Percentiles rank a stretch among this genome's conserved stretches.
Conservation (phyloP, 495 filamentous ascomycete genomes). For the Bacidia gigantensis region DNA sequence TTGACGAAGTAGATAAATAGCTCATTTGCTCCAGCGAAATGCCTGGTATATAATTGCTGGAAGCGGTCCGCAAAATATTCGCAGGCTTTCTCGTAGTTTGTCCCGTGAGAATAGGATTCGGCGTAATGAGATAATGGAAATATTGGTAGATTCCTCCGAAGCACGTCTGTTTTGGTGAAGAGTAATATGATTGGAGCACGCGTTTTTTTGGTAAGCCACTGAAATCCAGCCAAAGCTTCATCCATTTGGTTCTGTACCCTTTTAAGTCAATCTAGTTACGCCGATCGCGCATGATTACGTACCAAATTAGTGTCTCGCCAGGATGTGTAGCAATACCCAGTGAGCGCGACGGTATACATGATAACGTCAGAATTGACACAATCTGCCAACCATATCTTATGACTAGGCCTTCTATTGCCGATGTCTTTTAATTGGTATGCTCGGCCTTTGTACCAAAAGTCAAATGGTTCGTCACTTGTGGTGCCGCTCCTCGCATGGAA, state of each 20-base stretch:
- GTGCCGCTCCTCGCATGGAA: background rate
- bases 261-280: background rate
- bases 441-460: background rate
- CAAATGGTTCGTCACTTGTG: background rate
- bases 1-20: background rate
- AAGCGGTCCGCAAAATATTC: background rate
- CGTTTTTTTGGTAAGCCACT: background rate
- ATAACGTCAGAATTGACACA: background rate
- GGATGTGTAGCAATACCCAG: background rate
- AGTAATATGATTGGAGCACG: background rate
- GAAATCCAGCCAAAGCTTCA: background rate
- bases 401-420: background rate
- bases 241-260: background rate
- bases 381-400: background rate
- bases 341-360: background rate
- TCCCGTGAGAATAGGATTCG: background rate
- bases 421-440: background rate
- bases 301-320: background rate
- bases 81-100: background rate
- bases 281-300: background rate
- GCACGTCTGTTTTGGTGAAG: background rate
- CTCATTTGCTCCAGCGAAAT: background rate
- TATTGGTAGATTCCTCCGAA: background rate
- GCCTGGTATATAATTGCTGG: background rate
- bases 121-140: background rate